Evolutionary conservation across 2,329 filamentous ascomycete genomes (phyloP).

Genomic region (Aspergillaceae sp.): DNA sequence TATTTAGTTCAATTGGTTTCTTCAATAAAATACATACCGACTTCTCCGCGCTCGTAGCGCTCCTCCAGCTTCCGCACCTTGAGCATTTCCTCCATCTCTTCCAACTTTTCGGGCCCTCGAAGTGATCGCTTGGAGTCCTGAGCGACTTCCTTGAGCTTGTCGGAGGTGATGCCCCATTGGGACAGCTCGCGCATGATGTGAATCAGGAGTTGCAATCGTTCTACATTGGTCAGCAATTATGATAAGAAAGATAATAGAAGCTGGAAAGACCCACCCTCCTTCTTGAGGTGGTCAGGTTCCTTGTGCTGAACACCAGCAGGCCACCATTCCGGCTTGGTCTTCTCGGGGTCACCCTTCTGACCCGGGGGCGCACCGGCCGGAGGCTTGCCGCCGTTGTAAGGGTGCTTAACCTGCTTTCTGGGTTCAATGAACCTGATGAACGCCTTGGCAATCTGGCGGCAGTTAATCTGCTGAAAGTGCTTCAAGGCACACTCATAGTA

Average conservation of each 20-base stretch:
- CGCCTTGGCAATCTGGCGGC: conserved; percentile 37
- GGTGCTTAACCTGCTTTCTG: conserved; percentile 40
- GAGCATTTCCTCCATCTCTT: conserved; percentile 35
- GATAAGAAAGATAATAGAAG: background rate
- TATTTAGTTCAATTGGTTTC: background rate
- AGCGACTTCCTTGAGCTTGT: conserved; percentile 33
- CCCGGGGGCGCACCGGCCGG: conserved; percentile 26
- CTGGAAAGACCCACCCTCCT: conserved; percentile 31
- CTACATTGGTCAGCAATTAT: conserved; percentile 9
- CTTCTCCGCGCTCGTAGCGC: conserved; percentile 33
- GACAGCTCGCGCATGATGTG: conserved; percentile 34
- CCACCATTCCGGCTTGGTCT: conserved; percentile 40
- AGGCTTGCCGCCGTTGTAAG: conserved; percentile 40
- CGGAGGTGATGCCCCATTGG: conserved; percentile 27
- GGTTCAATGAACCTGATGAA: conserved; percentile 42
- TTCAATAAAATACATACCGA: conserved; percentile 21
- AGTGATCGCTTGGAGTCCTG: conserved; percentile 32
- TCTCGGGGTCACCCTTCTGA: conserved; percentile 33
- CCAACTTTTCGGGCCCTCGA: conserved; percentile 25
- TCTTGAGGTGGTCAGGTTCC: conserved; percentile 42
- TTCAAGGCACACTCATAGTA: conserved; percentile 37
- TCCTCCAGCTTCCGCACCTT: conserved; percentile 33
- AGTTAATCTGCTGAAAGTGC: conserved; percentile 39
- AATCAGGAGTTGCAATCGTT: conserved; percentile 30
- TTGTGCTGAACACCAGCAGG: conserved; percentile 38